Evolutionary conservation across 2,329 filamentous ascomycete genomes (phyloP).

Genomic region (Fusarium paranaense): DNA sequence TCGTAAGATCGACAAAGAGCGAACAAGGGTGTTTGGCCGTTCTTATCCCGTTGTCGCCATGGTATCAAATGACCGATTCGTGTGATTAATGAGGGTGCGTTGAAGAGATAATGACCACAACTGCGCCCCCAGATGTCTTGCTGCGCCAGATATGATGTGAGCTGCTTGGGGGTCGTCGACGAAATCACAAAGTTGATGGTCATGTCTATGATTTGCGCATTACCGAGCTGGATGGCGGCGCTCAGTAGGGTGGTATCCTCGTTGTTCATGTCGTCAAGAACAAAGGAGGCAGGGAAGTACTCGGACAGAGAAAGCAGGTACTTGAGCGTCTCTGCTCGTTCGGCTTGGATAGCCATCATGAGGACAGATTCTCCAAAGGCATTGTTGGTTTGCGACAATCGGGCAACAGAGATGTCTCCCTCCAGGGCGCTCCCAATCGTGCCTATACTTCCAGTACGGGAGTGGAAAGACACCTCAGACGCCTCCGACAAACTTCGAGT

Average conservation of each 20-base stretch:
- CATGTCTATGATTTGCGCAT: slow-evolving; percentile 78
- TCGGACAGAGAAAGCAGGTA: slow-evolving; percentile 84
- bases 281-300: slow-evolving; percentile 76
- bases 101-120: slow-evolving; percentile 95
- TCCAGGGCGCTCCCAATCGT: slow-evolving; percentile 80
- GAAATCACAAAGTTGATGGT: slow-evolving; percentile 78
- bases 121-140: slow-evolving; percentile 90
- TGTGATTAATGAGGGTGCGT: slow-evolving; percentile 83
- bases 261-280: slow-evolving; percentile 88
- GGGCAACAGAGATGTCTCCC: slow-evolving; percentile 87
- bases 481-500: slow-evolving; percentile 87
- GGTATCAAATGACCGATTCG: slow-evolving; percentile 82
- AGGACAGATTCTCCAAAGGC: slow-evolving; percentile 82
- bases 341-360: slow-evolving; percentile 86
- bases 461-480: slow-evolving; percentile 86
- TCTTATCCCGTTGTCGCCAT: slow-evolving; percentile 93
- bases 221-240: slow-evolving; percentile 87
- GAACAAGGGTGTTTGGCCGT: slow-evolving; percentile 97
- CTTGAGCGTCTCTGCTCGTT: slow-evolving; percentile 76
- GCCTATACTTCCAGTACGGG: slow-evolving; percentile 80
- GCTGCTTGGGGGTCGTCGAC: slow-evolving; percentile 63
- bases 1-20: slow-evolving; percentile 96
- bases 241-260: slow-evolving; percentile 91
- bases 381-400: slow-evolving; percentile 77
- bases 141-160: slow-evolving; percentile 76